Evolutionary conservation across 192 early-diverging fungal species (phyloP).

Genomic region (Dissophora ornata): DNA sequence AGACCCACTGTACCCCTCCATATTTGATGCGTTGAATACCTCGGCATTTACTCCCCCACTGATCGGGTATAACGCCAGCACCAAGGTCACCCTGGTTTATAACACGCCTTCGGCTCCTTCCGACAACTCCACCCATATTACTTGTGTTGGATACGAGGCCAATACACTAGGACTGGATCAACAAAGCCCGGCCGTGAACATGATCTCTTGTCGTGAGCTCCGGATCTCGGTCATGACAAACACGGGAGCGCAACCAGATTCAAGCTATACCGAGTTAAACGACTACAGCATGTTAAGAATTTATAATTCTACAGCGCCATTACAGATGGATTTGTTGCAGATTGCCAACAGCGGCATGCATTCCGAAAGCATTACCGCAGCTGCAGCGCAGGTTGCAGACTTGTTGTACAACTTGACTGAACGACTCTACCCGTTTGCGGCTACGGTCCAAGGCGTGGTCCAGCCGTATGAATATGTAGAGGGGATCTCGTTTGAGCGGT

Average conservation of each 20-base stretch:
- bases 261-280: neutral
- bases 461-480: neutral
- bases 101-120: conserved; percentile 6
- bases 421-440: conserved; percentile 1
- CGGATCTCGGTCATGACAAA: conserved; percentile 10
- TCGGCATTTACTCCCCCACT: neutral
- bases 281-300: conserved; percentile 10
- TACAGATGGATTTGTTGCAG: neutral
- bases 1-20: conserved; percentile 1
- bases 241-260: conserved; percentile 4
- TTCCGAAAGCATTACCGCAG: conserved; percentile 4
- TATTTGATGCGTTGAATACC: conserved; percentile 5
- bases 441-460: too few relatives aligned
- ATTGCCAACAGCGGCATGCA: neutral
- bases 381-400: neutral
- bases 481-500: conserved; percentile 9
- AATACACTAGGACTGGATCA: neutral
- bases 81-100: neutral
- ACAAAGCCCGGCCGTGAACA: neutral
- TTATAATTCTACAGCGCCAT: conserved; percentile 6
- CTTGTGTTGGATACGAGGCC: conserved; percentile 3
- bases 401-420: conserved; percentile 6
- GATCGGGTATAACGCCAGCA: neutral
- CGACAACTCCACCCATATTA: conserved; percentile 13
- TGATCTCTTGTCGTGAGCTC: conserved; percentile 19